Conservation (phyloP, 345 rosid genomes). For the Turnera subulata region DNA sequence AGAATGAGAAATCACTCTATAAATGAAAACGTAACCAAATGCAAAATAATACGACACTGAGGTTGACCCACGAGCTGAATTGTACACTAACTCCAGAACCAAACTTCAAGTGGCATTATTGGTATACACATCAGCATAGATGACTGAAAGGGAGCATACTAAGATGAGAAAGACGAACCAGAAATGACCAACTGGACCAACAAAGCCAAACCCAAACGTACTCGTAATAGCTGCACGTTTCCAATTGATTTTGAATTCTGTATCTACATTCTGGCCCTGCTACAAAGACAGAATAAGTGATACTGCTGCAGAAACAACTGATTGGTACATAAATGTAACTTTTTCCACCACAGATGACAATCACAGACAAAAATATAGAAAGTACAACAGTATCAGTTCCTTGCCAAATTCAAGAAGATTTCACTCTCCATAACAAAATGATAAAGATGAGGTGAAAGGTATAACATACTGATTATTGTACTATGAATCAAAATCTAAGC, state of each 20-base stretch:
- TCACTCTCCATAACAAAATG: neutral
- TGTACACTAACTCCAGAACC: neutral
- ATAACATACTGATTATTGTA: neutral
- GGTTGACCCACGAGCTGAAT: neutral
- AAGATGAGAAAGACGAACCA: slow-evolving; percentile 45
- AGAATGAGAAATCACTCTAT: slow-evolving; percentile 1
- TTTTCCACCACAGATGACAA: neutral
- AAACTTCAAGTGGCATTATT: neutral
- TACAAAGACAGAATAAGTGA: neutral
- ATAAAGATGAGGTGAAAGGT: neutral
- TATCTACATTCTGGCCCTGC: slow-evolving; percentile 64
- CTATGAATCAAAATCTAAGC: neutral
- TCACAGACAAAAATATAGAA: neutral
- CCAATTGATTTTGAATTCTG: slow-evolving; percentile 57
- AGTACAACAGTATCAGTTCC: too few species aligned
- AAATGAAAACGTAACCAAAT: neutral
- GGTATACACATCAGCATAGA: slow-evolving; percentile 3
- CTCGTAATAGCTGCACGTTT: slow-evolving; percentile 73
- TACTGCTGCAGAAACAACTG: slow-evolving; percentile 13
- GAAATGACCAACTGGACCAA: slow-evolving; percentile 85
- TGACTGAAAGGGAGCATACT: neutral
- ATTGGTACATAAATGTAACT: neutral
- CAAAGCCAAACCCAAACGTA: slow-evolving; percentile 72
- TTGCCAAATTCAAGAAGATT: too few species aligned
- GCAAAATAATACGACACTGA: neutral